A percentile compares a stretch with the other conserved stretches of the same genome.
Evolutionary conservation across 768 basidiomycete genomes (phyloP).

Genomic region (Leccinum broughii): DNA sequence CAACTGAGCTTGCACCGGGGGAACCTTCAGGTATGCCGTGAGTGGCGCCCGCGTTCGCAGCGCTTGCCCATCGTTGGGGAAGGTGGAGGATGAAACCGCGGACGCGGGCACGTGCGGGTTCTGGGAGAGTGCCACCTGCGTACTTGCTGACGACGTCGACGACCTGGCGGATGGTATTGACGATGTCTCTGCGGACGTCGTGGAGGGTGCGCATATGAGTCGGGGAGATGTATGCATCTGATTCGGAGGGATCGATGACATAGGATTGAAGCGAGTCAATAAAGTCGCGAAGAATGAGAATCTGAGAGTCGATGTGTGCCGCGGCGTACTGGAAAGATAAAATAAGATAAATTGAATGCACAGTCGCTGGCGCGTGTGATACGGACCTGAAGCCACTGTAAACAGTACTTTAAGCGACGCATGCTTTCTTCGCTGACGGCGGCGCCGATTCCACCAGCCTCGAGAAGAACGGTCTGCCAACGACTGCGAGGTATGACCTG

Average conservation of each 20-base stretch:
- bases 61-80: conserved; percentile 78
- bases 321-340: conserved; percentile 69
- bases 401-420: conserved; percentile 79
- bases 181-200: conserved; percentile 75
- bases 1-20: conserved; percentile 39
- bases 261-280: conserved; percentile 63
- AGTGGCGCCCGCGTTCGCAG: conserved; percentile 26
- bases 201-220: conserved; percentile 67
- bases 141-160: conserved; percentile 86
- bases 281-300: conserved; percentile 80
- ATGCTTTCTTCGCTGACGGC: conserved; percentile 92
- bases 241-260: conserved; percentile 24
- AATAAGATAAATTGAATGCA: not conserved
- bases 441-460: conserved; percentile 85
- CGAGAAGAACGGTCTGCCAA: conserved; percentile 82
- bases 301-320: conserved; percentile 83
- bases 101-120: conserved; percentile 75
- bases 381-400: conserved; percentile 84
- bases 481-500: conserved; percentile 73
- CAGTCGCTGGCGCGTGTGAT: not conserved
- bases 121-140: conserved; percentile 83
- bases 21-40: conserved; percentile 29
- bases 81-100: conserved; percentile 74
- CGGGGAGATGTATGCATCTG: conserved; percentile 40
- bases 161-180: conserved; percentile 87